Evolutionary conservation across 257 asterid species (phyloP).

Genomic region (Solanum megistacrolobum): DNA sequence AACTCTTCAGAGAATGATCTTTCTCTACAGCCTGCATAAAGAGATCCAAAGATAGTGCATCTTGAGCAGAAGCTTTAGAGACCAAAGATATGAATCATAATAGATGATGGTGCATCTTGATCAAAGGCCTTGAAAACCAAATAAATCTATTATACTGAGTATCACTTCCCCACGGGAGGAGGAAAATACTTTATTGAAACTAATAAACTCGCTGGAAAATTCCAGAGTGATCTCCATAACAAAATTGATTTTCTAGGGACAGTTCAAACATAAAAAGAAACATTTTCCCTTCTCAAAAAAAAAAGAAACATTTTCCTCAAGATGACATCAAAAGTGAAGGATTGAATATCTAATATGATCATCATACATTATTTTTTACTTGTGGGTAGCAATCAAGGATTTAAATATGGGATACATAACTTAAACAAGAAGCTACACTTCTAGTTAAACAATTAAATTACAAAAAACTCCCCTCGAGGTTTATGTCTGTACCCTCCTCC

Average conservation of each 20-base stretch:
- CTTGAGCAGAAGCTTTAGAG: constrained; percentile 13
- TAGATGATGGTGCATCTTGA: neutral
- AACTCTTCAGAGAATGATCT: constrained; percentile 44
- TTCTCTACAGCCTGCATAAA: constrained; percentile 59
- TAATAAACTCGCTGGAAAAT: neutral
- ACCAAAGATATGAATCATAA: neutral
- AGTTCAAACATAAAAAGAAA: neutral
- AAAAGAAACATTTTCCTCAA: neutral
- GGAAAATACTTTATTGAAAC: neutral
- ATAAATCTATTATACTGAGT: neutral
- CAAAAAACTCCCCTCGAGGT: neutral
- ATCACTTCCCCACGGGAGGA: neutral
- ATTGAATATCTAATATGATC: neutral
- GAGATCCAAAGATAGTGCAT: constrained; percentile 10
- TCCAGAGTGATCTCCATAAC: neutral
- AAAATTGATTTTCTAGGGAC: neutral
- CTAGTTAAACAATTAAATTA: neutral
- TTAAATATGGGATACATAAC: neutral
- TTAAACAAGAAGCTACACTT: neutral
- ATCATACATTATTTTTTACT: neutral
- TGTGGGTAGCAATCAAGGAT: neutral
- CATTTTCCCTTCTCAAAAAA: neutral
- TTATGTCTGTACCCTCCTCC: neutral
- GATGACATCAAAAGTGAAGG: neutral
- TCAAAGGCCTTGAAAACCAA: neutral